Conservation (phyloP, 768 basidiomycete species). For the Boletus huronensis region DNA sequence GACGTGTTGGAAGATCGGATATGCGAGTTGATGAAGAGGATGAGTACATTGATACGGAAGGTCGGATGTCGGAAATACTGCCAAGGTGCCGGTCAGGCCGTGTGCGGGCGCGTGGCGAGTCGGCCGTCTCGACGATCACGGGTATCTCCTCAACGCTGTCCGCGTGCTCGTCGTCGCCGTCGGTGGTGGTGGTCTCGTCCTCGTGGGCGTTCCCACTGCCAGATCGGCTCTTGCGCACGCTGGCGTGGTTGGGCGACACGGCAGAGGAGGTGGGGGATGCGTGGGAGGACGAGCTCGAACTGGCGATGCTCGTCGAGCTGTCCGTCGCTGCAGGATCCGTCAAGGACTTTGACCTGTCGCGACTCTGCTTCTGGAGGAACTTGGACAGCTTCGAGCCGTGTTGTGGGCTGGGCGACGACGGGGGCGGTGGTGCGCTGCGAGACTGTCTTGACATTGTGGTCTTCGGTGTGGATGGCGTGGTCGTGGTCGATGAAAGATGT, state of each 20-base stretch:
- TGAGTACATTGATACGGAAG: slow-evolving; percentile 45
- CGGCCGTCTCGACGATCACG: slow-evolving; percentile 63
- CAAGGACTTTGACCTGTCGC: slow-evolving; percentile 60
- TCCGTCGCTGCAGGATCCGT: slow-evolving; percentile 35
- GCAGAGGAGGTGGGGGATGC: slow-evolving; percentile 31
- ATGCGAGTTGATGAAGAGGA: slow-evolving; percentile 49
- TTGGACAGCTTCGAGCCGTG: slow-evolving; percentile 58
- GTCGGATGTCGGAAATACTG: slow-evolving; percentile 41
- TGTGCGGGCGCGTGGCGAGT: slow-evolving; percentile 51
- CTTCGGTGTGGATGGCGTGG: slow-evolving; percentile 1
- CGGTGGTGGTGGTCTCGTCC: slow-evolving; percentile 19
- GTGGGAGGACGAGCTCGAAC: slow-evolving; percentile 39
- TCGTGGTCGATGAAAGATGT: slow-evolving; percentile 7
- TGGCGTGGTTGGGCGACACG: slow-evolving; percentile 22
- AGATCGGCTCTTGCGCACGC: slow-evolving; percentile 36
- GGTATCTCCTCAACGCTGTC: slow-evolving; percentile 49
- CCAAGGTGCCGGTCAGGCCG: slow-evolving; percentile 56
- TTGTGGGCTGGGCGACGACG: slow-evolving; percentile 40
- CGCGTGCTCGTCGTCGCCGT: slow-evolving; percentile 34
- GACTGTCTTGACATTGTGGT: slow-evolving; percentile 45
- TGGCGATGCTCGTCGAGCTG: slow-evolving; percentile 36
- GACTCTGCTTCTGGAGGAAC: slow-evolving; percentile 61
- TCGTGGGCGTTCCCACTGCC: slow-evolving; percentile 24
- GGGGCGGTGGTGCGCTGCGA: slow-evolving; percentile 40
- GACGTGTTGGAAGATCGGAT: slow-evolving; percentile 67